Percentiles rank a stretch among this genome's conserved stretches.
Conservation (phyloP, 2,329 filamentous ascomycete genomes). For the Thielaviopsis ethacetica region DNA sequence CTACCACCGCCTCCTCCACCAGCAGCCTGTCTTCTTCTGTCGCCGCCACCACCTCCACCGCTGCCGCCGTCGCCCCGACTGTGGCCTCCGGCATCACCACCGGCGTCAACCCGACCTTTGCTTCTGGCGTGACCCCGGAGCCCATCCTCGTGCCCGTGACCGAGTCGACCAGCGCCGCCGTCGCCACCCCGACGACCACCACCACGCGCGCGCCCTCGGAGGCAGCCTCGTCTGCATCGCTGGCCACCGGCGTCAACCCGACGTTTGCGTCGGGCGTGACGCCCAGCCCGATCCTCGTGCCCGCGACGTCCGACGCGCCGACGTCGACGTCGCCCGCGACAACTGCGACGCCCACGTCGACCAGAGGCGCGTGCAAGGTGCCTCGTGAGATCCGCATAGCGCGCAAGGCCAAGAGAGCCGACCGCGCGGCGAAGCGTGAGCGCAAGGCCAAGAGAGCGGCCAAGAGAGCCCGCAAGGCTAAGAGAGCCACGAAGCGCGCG, state of each 20-base stretch:
- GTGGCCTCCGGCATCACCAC: neutral
- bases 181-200: neutral
- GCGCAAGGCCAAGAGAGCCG: neutral
- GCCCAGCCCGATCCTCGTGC: constrained; percentile 7
- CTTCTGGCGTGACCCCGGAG: neutral
- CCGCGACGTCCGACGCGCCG: neutral
- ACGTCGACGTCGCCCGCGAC: neutral
- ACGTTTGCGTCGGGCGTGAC: constrained; percentile 3
- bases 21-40: neutral
- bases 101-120: neutral
- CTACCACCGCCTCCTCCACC: too few relatives aligned
- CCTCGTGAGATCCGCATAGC: neutral
- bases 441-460: constrained; percentile 2
- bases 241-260: neutral
- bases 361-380: neutral
- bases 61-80: too few relatives aligned
- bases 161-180: neutral
- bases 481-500: neutral
- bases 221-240: neutral
- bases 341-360: neutral
- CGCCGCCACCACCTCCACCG: neutral
- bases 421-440: neutral
- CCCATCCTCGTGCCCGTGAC: neutral
- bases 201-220: neutral
- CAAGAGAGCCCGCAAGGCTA: constrained; percentile 3